Evolutionary conservation across 2,329 filamentous ascomycete species (phyloP).

Genomic region (Verticillium dahliae): DNA sequence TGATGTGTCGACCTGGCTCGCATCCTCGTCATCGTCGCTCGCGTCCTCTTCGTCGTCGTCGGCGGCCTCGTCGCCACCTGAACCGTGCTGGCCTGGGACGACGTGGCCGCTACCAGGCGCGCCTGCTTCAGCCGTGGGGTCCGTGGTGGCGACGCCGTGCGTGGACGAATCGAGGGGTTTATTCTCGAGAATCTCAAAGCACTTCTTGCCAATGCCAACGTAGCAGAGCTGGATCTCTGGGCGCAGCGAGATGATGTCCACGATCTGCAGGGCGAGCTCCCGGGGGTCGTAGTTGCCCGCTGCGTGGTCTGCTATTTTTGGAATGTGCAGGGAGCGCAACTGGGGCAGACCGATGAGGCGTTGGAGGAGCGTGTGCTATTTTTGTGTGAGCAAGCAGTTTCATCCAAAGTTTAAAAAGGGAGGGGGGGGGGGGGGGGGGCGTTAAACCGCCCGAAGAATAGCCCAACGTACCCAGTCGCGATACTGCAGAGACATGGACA

Average conservation of each 20-base stretch:
- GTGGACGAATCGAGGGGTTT: slow-evolving; percentile 35
- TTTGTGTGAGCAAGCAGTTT: slow-evolving; percentile 9
- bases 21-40: slow-evolving; percentile 38
- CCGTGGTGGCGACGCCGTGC: slow-evolving; percentile 9
- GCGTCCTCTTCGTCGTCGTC: slow-evolving; percentile 27
- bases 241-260: slow-evolving; percentile 70
- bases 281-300: slow-evolving; percentile 49
- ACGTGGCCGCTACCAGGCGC: slow-evolving; percentile 7
- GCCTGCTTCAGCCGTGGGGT: slow-evolving; percentile 4
- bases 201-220: slow-evolving; percentile 69
- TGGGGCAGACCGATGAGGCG: slow-evolving; percentile 64
- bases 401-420: too few relatives aligned
- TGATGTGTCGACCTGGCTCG: slow-evolving; percentile 26
- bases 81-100: background rate
- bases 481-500: slow-evolving; percentile 67
- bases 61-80: slow-evolving; percentile 12
- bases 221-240: slow-evolving; percentile 74
- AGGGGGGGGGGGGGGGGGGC: background rate
- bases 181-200: slow-evolving; percentile 73
- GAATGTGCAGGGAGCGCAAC: slow-evolving; percentile 64
- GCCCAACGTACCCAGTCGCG: slow-evolving; percentile 64
- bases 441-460: background rate
- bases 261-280: slow-evolving; percentile 69
- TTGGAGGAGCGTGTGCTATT: slow-evolving; percentile 71
- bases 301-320: slow-evolving; percentile 58